Conservation (phyloP, 805 yeast genomes). For the Cyberlindnera nakhonratchasimensis region DNA sequence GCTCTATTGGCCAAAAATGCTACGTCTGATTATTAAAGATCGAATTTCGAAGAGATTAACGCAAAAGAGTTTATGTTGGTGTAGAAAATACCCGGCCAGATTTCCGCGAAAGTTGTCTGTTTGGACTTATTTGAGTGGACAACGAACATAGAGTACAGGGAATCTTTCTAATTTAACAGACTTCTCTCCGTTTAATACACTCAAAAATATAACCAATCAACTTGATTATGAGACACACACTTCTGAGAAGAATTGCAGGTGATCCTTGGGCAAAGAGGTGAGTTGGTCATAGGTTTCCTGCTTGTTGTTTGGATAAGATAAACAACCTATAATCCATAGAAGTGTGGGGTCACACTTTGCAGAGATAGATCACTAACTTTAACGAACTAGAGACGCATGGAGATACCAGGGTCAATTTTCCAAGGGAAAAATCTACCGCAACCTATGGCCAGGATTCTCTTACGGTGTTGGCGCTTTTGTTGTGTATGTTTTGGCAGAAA, state of each 20-base stretch:
- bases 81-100: too few species aligned
- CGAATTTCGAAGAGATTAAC: too few species aligned
- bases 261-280: constrained; percentile 53
- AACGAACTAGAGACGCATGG: constrained; percentile 72
- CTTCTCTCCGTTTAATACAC: neutral
- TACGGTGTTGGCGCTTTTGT: constrained; percentile 75
- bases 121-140: too few species aligned
- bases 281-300: constrained; percentile 2
- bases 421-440: constrained; percentile 62
- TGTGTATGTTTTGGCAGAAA: constrained; percentile 46
- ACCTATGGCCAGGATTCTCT: constrained; percentile 78
- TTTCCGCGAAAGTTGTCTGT: too few species aligned
- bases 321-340: too few species aligned
- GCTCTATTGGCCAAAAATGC: neutral
- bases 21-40: too few species aligned
- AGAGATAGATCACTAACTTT: neutral
- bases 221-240: constrained; percentile 19
- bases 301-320: too few species aligned
- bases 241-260: constrained; percentile 20
- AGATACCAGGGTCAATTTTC: constrained; percentile 81
- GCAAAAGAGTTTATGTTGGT: too few species aligned
- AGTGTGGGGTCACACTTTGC: neutral
- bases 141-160: too few species aligned
- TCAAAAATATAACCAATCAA: neutral
- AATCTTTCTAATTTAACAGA: too few species aligned